Conservation (phyloP, 2,329 filamentous ascomycete genomes). For the Fusarium compactum region DNA sequence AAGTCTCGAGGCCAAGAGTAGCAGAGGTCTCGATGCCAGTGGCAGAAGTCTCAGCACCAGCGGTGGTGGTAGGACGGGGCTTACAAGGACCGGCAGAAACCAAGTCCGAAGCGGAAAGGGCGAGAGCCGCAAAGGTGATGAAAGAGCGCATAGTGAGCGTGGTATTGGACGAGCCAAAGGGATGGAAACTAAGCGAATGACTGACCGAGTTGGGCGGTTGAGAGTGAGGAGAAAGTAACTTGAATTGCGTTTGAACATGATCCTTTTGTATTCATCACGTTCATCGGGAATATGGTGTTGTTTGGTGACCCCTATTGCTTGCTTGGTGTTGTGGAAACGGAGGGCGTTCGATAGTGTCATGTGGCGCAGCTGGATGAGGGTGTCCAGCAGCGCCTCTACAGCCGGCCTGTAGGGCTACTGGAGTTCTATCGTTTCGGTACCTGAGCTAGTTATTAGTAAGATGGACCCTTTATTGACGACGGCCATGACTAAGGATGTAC, state of each 20-base stretch:
- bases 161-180: neutral
- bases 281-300: no score
- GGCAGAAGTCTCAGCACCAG: neutral
- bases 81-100: slow-evolving; percentile 28
- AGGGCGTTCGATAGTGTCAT: slow-evolving; percentile 13
- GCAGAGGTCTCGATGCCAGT: neutral
- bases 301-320: neutral
- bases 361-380: slow-evolving; percentile 12
- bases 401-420: slow-evolving; percentile 11
- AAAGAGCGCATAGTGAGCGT: slow-evolving; percentile 34
- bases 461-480: slow-evolving; percentile 13
- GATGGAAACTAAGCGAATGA: neutral
- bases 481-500: no score
- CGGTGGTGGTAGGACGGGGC: slow-evolving; percentile 4
- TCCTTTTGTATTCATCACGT: neutral
- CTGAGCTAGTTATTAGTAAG: neutral
- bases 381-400: slow-evolving; percentile 13
- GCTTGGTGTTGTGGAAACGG: neutral
- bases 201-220: slow-evolving; percentile 35
- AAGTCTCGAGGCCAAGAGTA: neutral
- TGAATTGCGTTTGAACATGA: neutral
- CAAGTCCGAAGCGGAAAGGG: slow-evolving; percentile 25
- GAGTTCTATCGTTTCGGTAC: slow-evolving; percentile 6
- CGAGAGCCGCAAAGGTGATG: slow-evolving; percentile 29
- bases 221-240: neutral